Conservation (phyloP, 2,329 filamentous ascomycete species). For the Xylaria sp. region DNA sequence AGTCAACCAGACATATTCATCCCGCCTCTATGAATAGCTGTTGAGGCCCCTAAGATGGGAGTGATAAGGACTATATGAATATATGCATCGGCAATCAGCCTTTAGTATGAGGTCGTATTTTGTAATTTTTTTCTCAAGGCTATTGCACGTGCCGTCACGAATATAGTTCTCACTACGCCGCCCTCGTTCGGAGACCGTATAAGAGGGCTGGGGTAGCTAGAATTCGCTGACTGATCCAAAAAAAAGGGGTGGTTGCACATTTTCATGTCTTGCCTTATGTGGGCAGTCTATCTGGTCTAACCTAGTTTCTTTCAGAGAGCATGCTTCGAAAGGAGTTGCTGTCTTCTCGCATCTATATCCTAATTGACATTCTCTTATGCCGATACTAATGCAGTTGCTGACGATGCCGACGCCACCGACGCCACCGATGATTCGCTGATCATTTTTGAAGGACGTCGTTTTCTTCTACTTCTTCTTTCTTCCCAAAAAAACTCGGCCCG, state of each 20-base stretch:
- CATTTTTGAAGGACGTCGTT: slow-evolving; percentile 10
- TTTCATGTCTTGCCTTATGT: slow-evolving; percentile 27
- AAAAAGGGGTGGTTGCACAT: slow-evolving; percentile 19
- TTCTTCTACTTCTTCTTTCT: neutral
- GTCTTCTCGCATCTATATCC: slow-evolving; percentile 25
- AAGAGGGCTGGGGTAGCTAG: neutral
- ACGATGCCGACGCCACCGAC: slow-evolving; percentile 7
- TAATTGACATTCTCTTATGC: slow-evolving; percentile 7
- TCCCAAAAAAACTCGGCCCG: slow-evolving; percentile 30
- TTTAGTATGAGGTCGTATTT: neutral
- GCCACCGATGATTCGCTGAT: slow-evolving; percentile 17
- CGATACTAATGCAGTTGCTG: slow-evolving; percentile 4
- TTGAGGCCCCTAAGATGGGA: too few species aligned
- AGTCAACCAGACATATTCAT: too few species aligned
- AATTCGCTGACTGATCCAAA: slow-evolving; percentile 15
- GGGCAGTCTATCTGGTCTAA: slow-evolving; percentile 40
- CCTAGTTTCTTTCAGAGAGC: slow-evolving; percentile 29
- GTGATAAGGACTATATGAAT: neutral
- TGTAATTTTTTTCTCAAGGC: neutral
- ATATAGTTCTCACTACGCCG: neutral
- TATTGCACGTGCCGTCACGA: neutral
- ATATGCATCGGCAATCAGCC: neutral
- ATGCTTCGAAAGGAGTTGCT: slow-evolving; percentile 12
- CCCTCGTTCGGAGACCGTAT: neutral
- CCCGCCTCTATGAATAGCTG: too few species aligned